Base-by-base conservation (phyloP, 495 filamentous ascomycete genomes). In the Trypethelium eluteriae region DNA sequence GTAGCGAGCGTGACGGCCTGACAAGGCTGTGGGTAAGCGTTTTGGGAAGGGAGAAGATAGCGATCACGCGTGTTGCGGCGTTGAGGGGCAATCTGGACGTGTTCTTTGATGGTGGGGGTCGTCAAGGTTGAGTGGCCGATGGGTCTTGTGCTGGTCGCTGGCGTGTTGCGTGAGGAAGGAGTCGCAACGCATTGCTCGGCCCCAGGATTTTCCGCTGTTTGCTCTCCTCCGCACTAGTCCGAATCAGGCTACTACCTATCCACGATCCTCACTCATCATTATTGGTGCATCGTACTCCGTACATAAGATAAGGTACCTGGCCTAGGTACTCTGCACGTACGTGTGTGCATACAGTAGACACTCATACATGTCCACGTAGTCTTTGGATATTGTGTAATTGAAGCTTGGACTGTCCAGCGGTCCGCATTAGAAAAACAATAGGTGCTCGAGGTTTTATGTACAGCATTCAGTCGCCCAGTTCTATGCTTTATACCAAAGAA, bases 101-200 rank as follows among this genome's bases (percentile, higher is more conserved):
- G 53, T 35, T 59, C 36, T 32, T 59, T 14, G 53, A 59, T 36
- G 53, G 53, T 36, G 53, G 53, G 53, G 53, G 53, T 59, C 7
- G 25, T 59, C 25, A 35, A 18, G 53, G 53, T 59, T 10, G n/a
- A 35, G 53, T 36, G 32, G 53, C 25, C 53, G 53, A 59, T 59
- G 53, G 53, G 5, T 59, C 18, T 36, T 9, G 53, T 36, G 32
- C 53, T 59, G 53, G 53, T 59, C 25, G 36, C 18, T 59, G 53
- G 53, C 53, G 53, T 34, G 53, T 59, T 59, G 53, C 53, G 53
- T 59, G 53, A 59, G 53, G 25, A 59, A 59, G 53, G 53, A 59
- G 53, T 59, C 9, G 53, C 53, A 59, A 59, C 25, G 53, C 53
- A 35, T 32, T 7, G 5, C 32, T 59, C 53, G 53, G 53, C 53